Conservation (phyloP, 148 eudicot species). For the Cornus suecica region DNA sequence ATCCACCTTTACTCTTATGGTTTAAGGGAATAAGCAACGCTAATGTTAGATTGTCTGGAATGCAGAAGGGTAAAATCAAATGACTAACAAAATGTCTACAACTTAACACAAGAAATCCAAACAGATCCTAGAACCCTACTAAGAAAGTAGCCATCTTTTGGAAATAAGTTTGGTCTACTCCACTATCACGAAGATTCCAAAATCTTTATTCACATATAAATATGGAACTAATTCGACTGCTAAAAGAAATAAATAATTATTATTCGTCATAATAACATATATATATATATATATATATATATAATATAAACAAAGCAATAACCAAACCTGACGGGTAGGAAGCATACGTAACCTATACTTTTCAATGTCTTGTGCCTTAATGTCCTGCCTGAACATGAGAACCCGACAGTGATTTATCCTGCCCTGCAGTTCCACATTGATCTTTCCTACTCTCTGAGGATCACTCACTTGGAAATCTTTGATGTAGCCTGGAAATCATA, state of each 20-base stretch:
- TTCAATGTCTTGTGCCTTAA: conserved; percentile 74
- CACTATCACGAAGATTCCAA: neutral
- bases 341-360: conserved; percentile 53
- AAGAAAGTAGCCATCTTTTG: neutral
- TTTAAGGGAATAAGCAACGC: no score
- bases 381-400: conserved; percentile 80
- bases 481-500: conserved; percentile 60
- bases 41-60: neutral
- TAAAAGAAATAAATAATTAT: neutral
- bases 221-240: neutral
- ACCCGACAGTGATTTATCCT: conserved; percentile 83
- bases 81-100: neutral
- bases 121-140: no score
- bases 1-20: no score
- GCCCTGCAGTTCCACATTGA: conserved; percentile 75
- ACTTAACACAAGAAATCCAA: neutral
- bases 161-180: neutral
- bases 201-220: neutral
- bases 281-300: no score
- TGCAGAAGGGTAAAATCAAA: neutral
- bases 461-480: conserved; percentile 76
- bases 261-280: no score
- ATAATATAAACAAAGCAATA: no score
- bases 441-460: conserved; percentile 77
- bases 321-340: conserved; percentile 85